These are phyloP conservation scores for Delonix regia DNA, from an alignment of 306 rosid species.

Conservation along the genomic window DNA sequence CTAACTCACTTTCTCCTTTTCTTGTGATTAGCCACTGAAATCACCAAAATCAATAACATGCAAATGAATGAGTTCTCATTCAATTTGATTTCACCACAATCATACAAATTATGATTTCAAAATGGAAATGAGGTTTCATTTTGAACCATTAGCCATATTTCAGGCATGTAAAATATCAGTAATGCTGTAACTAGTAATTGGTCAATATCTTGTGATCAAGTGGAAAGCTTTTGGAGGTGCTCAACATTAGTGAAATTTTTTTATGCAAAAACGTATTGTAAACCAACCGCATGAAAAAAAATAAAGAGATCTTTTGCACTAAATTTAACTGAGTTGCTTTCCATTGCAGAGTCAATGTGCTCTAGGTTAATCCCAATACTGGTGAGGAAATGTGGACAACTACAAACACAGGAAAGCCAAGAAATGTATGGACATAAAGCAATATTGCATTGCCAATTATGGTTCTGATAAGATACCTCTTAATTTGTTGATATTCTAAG, in stretches of 20 bases:
- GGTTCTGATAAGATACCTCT: background rate
- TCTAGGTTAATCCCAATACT: slow-evolving; percentile 10
- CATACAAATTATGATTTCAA: slow-evolving; percentile 3
- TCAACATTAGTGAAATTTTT: background rate
- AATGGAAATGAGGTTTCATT: background rate
- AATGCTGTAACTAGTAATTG: background rate
- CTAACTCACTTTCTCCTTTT: slow-evolving; percentile 83
- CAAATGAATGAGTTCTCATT: slow-evolving; percentile 26
- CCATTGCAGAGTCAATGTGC: slow-evolving; percentile 7
- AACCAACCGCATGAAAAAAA: background rate
- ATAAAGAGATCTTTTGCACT: background rate
- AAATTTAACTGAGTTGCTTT: slow-evolving; percentile 29
- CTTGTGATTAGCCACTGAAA: slow-evolving; percentile 89
- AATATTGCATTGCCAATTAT: background rate
- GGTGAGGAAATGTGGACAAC: slow-evolving; percentile 14
- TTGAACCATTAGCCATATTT: slow-evolving; percentile 1
- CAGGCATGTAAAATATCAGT: background rate
- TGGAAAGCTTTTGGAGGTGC: slow-evolving; percentile 9
- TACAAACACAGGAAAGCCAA: slow-evolving; percentile 13
- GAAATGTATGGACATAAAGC: slow-evolving; percentile 7
- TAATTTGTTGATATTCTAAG: background rate
- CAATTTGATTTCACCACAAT: slow-evolving; percentile 20
- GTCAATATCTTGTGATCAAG: slow-evolving; percentile 5
- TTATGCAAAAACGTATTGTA: slow-evolving; percentile 12
- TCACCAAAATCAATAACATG: slow-evolving; percentile 41